Conservation (phyloP, 2,329 filamentous ascomycete species). For the Amphichorda felina region DNA sequence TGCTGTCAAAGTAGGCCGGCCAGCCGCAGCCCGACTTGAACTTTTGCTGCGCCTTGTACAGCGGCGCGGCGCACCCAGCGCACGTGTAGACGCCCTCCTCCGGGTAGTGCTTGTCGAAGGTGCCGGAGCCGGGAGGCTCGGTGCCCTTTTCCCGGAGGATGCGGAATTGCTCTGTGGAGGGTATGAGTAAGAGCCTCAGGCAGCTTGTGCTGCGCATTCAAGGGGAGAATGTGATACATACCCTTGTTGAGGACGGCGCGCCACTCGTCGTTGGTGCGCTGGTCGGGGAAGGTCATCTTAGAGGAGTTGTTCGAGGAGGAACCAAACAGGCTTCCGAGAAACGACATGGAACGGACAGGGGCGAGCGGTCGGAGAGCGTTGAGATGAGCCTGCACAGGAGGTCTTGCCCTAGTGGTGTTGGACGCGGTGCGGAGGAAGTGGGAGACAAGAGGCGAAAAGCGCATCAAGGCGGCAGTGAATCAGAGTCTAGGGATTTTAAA, state of each 20-base stretch:
- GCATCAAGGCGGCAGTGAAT: conserved; percentile 28
- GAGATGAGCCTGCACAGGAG: neutral
- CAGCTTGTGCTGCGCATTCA: conserved; percentile 1
- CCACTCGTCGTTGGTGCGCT: conserved; percentile 80
- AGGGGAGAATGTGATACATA: conserved; percentile 13
- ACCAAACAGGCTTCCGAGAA: conserved; percentile 65
- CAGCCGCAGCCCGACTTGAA: conserved; percentile 95
- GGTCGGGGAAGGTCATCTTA: conserved; percentile 65
- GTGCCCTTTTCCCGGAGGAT: conserved; percentile 88
- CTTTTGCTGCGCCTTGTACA: conserved; percentile 90
- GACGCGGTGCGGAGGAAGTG: conserved; percentile 35
- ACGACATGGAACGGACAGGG: conserved; percentile 51
- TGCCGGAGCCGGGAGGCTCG: conserved; percentile 66
- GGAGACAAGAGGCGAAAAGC: conserved; percentile 34
- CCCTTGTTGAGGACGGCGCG: conserved; percentile 61
- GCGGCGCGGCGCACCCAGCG: conserved; percentile 71
- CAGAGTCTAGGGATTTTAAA: too few relatives aligned
- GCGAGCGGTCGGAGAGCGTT: conserved; percentile 13
- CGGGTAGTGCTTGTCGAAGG: conserved; percentile 80
- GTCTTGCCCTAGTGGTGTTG: conserved; percentile 14
- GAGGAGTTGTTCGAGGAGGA: conserved; percentile 39
- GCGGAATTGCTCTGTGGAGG: conserved; percentile 73
- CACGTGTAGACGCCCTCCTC: conserved; percentile 72
- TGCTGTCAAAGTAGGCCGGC: conserved; percentile 94
- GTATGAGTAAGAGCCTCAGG: neutral